Evolutionary conservation across 1,139 yeast species (phyloP).

Genomic region (Geotrichum carabidarum): DNA sequence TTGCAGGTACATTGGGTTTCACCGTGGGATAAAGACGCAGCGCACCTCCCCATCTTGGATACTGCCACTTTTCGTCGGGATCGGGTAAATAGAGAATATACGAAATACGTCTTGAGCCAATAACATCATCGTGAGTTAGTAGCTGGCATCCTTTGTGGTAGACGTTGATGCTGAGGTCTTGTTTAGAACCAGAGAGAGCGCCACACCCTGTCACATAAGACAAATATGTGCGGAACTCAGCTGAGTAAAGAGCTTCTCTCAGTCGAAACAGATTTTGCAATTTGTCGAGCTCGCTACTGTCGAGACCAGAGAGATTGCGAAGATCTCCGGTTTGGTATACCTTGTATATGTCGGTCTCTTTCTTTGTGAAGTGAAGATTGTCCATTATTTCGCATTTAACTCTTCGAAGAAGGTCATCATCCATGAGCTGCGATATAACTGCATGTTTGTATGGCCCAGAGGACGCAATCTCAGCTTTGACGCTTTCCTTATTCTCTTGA

Average conservation of each 20-base stretch:
- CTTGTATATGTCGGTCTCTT: conserved; percentile 95
- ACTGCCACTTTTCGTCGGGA: conserved; percentile 81
- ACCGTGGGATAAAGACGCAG: conserved; percentile 80
- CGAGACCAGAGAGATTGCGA: conserved; percentile 83
- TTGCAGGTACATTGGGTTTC: conserved; percentile 81
- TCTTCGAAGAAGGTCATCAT: conserved; percentile 67
- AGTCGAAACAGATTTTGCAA: conserved; percentile 70
- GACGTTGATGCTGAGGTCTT: conserved; percentile 88
- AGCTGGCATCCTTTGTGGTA: conserved; percentile 92
- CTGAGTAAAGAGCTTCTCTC: conserved; percentile 81
- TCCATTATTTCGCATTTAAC: conserved; percentile 80
- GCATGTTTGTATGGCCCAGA: conserved; percentile 90
- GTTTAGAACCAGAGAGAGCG: conserved; percentile 77
- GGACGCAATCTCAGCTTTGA: conserved; percentile 31
- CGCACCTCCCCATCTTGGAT: conserved; percentile 83
- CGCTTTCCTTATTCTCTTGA: conserved; percentile 3
- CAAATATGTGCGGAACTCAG: conserved; percentile 75
- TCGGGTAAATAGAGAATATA: conserved; percentile 90
- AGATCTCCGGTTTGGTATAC: conserved; percentile 93
- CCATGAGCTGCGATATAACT: conserved; percentile 62
- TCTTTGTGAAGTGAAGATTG: conserved; percentile 83
- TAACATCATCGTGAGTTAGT: conserved; percentile 94
- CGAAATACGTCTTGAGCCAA: conserved; percentile 89
- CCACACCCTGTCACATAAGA: conserved; percentile 85
- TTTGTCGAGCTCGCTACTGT: conserved; percentile 66